Base-by-base conservation (phyloP, 2,329 filamentous ascomycete species). In the Macrophomina phaseolina region DNA sequence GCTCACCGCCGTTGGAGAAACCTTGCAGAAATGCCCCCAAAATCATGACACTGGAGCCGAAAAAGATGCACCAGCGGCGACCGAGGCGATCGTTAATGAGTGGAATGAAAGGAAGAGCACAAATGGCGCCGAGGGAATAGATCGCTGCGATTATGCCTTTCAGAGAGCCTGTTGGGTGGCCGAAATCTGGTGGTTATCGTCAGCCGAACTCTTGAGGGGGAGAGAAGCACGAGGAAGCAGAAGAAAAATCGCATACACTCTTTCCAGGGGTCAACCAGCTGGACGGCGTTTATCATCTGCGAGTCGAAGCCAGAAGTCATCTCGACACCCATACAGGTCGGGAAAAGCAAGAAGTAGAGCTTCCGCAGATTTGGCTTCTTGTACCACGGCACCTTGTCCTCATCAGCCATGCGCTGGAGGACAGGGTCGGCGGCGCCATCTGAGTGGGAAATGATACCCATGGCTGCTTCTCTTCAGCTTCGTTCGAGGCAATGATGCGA, bases 1-100 rank as follows among this genome's bases (percentile, higher is more conserved):
- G 68, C 75, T 56, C 65, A 77, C 76, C 64, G n/a, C 77, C 76
- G 16, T 79, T 80, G 38, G 84, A 80, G 18, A 84, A 80, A n/a
- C 45, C 58, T 5, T 66, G 65, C 5, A 66, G 14, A 5, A 51
- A 30, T n/a, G 46, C 55, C 9, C 65, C 65, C 2, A 66, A n/a
- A 28, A 66, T 63, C 67, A 68, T 68, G 30, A 68, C 8, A 6
- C 56, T n/a, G n/a, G 55, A 66, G 7, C 65, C 61, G 38, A 66
- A 63, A 36, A 64, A 67, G 52, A 70, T 52, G 11, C 65, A 64
- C 72, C 68, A 72, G 65, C 72, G 67, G 56, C 72, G 68, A 42
- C 73, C 73, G 51, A 73, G 60, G 30, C 68, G 67, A 64, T 74
- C 73, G 28, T 72, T 71, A 60, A 73, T 70, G 52, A 73, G 71